Base-by-base conservation (phyloP, 148 eudicot genomes). In the Cornus kousa region DNA sequence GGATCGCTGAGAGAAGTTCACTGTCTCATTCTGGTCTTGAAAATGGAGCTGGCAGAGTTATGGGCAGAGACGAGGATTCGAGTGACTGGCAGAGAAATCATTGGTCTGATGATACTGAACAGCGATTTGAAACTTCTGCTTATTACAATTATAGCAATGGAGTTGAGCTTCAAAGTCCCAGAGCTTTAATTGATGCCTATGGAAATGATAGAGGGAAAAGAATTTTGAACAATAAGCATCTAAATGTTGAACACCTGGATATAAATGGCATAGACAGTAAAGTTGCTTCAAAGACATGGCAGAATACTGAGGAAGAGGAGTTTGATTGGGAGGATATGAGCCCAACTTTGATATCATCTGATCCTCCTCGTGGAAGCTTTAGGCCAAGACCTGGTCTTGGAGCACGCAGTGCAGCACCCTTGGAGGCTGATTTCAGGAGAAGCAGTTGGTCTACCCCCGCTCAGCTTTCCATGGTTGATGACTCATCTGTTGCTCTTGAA, bases 101-200 rank as follows among this genome's bases (percentile, higher is more conserved):
- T 35, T 79, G 85, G 71, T 72, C 88, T 71, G 86, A 77, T 79
- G 84, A 78, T 78, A 62, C 71, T 22, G 66, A 59, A 74, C 82
- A 75, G 66, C 85, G 83, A 72, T 62, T 71, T 65, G 87, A 89
- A 80, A 82, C 87, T 77, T 72, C 78, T 66, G 66, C 80, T 57
- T 50, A 75, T 43, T 80, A 77, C 70, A 78, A 73, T 64, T 32
- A 68, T 37, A 75, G 68, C 57, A 92, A 85, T 81, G 88, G 91
- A 76, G 74, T 75, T 82, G 89, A 88, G 43, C 92, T 83, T 86
- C 83, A 87, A 62, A 74, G 98, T 67, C 90, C 97, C 16, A 88
- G 97, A 81, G 97, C 97, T 65, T 85, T 94, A 80, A 94, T 94
- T 85, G 91, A 90, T 89, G 98, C 98, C 31, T 94, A 92, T 86